Percentiles rank a stretch among this genome's conserved stretches.
Conservation (phyloP, 2,329 filamentous ascomycete genomes). For the Bertia moriformis region DNA sequence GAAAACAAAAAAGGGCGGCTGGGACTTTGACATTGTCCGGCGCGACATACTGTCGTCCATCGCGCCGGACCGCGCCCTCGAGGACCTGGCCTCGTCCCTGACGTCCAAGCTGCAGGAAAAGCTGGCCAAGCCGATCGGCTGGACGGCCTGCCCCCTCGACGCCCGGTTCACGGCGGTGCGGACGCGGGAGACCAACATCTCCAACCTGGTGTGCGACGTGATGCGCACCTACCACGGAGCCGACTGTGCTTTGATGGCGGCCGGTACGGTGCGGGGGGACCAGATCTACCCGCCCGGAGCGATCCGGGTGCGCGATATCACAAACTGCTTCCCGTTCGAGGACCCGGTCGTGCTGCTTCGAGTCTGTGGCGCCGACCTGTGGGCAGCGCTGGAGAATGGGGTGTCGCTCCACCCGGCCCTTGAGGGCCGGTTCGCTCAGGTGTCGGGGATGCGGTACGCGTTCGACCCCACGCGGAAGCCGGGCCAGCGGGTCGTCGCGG, state of each 20-base stretch:
- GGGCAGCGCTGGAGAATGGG: slow-evolving; percentile 72
- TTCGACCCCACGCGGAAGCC: slow-evolving; percentile 51
- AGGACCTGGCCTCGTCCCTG: slow-evolving; percentile 49
- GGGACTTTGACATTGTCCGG: slow-evolving; percentile 67
- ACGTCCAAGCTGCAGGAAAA: slow-evolving; percentile 63
- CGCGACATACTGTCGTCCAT: slow-evolving; percentile 61
- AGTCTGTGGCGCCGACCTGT: slow-evolving; percentile 56
- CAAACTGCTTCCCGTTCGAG: slow-evolving; percentile 83
- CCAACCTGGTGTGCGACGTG: slow-evolving; percentile 82
- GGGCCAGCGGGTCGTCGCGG: slow-evolving; percentile 52
- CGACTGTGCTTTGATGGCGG: slow-evolving; percentile 73
- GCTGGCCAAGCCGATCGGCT: slow-evolving; percentile 70
- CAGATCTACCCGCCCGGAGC: slow-evolving; percentile 76
- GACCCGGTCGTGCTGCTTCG: slow-evolving; percentile 71
- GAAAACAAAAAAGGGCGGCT: slow-evolving; percentile 37
- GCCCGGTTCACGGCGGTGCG: slow-evolving; percentile 75
- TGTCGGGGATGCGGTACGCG: slow-evolving; percentile 66
- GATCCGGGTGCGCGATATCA: slow-evolving; percentile 63
- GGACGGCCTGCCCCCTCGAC: slow-evolving; percentile 69
- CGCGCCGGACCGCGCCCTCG: slow-evolving; percentile 43
- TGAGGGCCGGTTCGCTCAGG: slow-evolving; percentile 67
- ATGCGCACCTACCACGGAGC: slow-evolving; percentile 72
- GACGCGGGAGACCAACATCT: slow-evolving; percentile 64
- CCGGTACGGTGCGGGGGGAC: slow-evolving; percentile 75
- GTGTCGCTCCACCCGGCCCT: slow-evolving; percentile 69